Evolutionary conservation across 2,329 filamentous ascomycete genomes (phyloP).

Genomic region (Aspergillus tamarii): DNA sequence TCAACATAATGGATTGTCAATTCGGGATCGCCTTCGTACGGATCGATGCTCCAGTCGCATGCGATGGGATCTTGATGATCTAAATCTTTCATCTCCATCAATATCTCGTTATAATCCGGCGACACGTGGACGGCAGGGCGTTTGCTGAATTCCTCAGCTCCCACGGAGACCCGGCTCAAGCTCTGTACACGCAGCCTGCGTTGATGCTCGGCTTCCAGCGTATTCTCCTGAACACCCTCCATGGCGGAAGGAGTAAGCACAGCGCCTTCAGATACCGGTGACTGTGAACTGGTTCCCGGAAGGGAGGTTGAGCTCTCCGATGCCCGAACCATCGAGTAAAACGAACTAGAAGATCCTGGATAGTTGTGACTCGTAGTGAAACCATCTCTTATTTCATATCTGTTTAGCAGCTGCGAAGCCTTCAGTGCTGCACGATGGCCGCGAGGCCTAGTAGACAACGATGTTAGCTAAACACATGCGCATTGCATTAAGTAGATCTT

Average conservation of each 20-base stretch:
- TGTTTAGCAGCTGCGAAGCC: slow-evolving; percentile 25
- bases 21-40: slow-evolving; percentile 54
- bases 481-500: background rate
- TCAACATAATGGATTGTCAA: slow-evolving; percentile 56
- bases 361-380: slow-evolving; percentile 21
- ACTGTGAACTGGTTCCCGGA: slow-evolving; percentile 34
- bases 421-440: slow-evolving; percentile 35
- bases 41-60: slow-evolving; percentile 56
- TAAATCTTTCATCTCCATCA: slow-evolving; percentile 35
- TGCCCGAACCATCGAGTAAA: slow-evolving; percentile 35
- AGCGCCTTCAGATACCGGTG: slow-evolving; percentile 34
- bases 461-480: background rate
- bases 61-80: slow-evolving; percentile 34
- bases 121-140: slow-evolving; percentile 19
- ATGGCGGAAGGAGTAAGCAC: slow-evolving; percentile 32
- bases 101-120: slow-evolving; percentile 34
- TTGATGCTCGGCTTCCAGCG: slow-evolving; percentile 29
- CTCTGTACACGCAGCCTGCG: slow-evolving; percentile 27
- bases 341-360: slow-evolving; percentile 27
- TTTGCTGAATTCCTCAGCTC: slow-evolving; percentile 19
- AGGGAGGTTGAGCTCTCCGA: slow-evolving; percentile 36
- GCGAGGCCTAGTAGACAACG: slow-evolving; percentile 31
- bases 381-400: slow-evolving; percentile 28
- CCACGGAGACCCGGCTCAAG: slow-evolving; percentile 18
- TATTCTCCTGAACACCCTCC: slow-evolving; percentile 29